A percentile compares a stretch with the other conserved stretches of the same genome.
Evolutionary conservation across 225 moss, liverwort and hornwort genomes (phyloP).

Genomic region (Rhytidiadelphus loreus): DNA sequence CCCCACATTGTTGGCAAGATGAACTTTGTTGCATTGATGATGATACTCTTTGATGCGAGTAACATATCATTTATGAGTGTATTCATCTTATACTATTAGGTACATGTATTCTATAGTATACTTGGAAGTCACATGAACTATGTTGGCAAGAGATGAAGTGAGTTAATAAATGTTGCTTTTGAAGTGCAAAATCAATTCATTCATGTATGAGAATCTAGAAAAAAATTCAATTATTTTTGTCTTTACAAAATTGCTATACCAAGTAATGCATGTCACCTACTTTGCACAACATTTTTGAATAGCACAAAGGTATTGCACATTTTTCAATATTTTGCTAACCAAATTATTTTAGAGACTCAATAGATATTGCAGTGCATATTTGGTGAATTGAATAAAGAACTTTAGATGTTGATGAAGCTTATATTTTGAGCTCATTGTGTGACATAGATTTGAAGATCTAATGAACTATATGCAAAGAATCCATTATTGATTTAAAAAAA

Average conservation of each 20-base stretch:
- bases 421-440: not conserved
- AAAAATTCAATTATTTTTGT: not conserved
- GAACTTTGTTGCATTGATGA: not conserved
- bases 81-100: not conserved
- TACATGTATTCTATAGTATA: not conserved
- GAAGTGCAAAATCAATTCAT: not conserved
- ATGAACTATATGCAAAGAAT: not conserved
- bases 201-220: not conserved
- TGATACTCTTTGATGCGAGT: not conserved
- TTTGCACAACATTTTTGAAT: not conserved
- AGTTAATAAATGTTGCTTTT: not conserved
- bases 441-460: too few species aligned
- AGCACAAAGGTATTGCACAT: not conserved
- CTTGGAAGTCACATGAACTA: not conserved
- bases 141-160: not conserved
- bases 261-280: not conserved
- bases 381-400: not conserved
- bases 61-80: not conserved
- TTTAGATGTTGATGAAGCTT: not conserved
- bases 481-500: not conserved
- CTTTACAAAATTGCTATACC: not conserved
- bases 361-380: not conserved
- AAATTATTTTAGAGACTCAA: not conserved
- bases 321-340: not conserved
- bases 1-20: accelerated